phyloP scores from a whole-genome alignment of 345 rosid species.

The Noccaea caerulescens region DNA sequence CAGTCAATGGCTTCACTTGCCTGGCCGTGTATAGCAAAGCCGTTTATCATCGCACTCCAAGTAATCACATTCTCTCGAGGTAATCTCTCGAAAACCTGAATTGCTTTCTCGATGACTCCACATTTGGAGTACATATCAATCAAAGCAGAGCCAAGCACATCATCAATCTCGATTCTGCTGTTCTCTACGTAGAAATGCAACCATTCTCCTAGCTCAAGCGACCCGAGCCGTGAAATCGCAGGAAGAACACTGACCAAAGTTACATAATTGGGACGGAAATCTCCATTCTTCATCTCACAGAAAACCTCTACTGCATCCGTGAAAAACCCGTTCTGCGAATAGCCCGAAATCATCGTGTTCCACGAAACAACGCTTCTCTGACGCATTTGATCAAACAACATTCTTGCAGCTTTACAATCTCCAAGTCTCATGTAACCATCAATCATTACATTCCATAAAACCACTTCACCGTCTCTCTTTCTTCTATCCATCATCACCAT shows the following conservation, averaged over 20 bases:
- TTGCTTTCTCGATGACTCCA: slow-evolving; percentile 65
- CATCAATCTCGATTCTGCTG: slow-evolving; percentile 53
- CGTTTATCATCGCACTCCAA: slow-evolving; percentile 71
- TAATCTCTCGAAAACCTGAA: slow-evolving; percentile 58
- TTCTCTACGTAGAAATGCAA: slow-evolving; percentile 65
- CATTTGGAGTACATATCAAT: slow-evolving; percentile 82
- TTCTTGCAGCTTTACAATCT: slow-evolving; percentile 50
- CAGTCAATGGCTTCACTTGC: slow-evolving; percentile 60
- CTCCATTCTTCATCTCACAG: slow-evolving; percentile 57
- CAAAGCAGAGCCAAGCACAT: slow-evolving; percentile 70
- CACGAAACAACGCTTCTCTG: slow-evolving; percentile 62
- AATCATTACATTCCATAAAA: slow-evolving; percentile 75
- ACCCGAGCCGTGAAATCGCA: slow-evolving; percentile 61
- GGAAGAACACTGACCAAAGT: slow-evolving; percentile 76
- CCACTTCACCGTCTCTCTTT: slow-evolving; percentile 59
- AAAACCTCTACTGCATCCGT: slow-evolving; percentile 65
- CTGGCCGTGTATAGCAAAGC: slow-evolving; percentile 68
- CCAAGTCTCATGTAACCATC: slow-evolving; percentile 64
- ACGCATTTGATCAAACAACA: slow-evolving; percentile 62
- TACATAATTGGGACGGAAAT: slow-evolving; percentile 55
- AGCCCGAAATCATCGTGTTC: slow-evolving; percentile 77
- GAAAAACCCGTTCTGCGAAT: slow-evolving; percentile 59
- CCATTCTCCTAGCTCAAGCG: slow-evolving; percentile 67
- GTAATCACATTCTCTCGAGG: slow-evolving; percentile 56
- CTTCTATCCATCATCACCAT: slow-evolving; percentile 44